phyloP scores from a whole-genome alignment of 169 alveolate species.

The Babesia sp. region DNA sequence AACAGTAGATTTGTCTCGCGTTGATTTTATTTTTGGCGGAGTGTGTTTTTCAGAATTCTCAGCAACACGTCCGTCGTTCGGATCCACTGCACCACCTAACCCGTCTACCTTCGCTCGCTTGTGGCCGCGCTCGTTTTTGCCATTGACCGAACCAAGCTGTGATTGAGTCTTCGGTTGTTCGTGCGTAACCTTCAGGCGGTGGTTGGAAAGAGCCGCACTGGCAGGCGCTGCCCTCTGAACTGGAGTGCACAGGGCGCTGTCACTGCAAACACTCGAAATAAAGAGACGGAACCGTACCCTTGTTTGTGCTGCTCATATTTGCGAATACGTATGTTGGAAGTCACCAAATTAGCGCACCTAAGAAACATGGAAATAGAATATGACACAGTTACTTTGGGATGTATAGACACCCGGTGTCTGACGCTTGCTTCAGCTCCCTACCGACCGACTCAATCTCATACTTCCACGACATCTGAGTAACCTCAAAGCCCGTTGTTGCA shows the following conservation, averaged over 20 bases:
- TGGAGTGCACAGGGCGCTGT: constrained; percentile 21
- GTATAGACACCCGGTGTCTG: constrained; percentile 17
- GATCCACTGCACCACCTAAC: background rate
- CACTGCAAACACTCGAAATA: background rate
- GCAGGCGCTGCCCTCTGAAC: background rate
- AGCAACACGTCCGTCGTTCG: background rate
- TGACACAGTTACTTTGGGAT: constrained; percentile 32
- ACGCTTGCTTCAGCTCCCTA: constrained; percentile 10
- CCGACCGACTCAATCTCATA: constrained; percentile 9
- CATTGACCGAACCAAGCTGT: background rate
- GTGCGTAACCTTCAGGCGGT: background rate
- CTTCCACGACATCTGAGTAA: constrained; percentile 2
- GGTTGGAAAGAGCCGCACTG: background rate
- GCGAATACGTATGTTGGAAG: constrained; percentile 12
- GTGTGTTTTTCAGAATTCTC: too few species aligned
- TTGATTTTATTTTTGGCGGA: too few species aligned
- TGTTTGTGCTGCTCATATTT: constrained; percentile 16
- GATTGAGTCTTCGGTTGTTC: background rate
- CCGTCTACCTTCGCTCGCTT: background rate
- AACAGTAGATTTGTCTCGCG: too few species aligned
- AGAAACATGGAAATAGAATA: background rate
- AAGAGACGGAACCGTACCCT: constrained; percentile 1
- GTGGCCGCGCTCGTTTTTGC: background rate
- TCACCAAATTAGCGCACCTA: constrained; percentile 15
- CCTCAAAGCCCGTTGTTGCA: background rate